Evolutionary conservation across 768 basidiomycete species (phyloP).

Genomic region (Xerocomus potaroensis): DNA sequence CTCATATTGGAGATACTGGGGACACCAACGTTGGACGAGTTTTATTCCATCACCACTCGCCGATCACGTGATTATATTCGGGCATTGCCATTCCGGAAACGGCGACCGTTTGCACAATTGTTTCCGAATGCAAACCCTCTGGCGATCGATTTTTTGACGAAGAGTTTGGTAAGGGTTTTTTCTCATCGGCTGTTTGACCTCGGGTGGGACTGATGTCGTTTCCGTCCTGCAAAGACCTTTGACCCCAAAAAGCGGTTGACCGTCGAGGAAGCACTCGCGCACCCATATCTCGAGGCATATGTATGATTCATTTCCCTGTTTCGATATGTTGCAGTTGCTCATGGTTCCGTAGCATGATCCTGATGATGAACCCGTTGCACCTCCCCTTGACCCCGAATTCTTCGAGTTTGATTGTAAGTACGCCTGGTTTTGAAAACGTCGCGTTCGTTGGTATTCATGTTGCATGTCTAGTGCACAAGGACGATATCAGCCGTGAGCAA

Average conservation of each 20-base stretch:
- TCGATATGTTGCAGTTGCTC: conserved; percentile 1
- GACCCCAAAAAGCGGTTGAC: conserved; percentile 97
- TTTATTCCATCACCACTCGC: conserved; percentile 92
- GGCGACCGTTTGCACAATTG: conserved; percentile 71
- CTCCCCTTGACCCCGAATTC: conserved; percentile 93
- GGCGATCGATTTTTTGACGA: conserved; percentile 75
- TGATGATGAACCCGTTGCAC: conserved; percentile 93
- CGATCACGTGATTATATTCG: conserved; percentile 94
- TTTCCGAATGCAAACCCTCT: conserved; percentile 89
- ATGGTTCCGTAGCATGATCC: conserved; percentile 69
- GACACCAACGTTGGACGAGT: conserved; percentile 95
- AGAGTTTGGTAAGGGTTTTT: conserved; percentile 60
- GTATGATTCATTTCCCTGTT: conserved; percentile 37
- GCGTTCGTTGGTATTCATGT: not conserved
- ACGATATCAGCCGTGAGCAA: conserved; percentile 92
- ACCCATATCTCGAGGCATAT: conserved; percentile 93
- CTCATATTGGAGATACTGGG: conserved; percentile 96
- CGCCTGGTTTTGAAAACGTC: not conserved
- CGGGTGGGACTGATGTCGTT: not conserved
- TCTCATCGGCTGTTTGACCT: too few relatives aligned
- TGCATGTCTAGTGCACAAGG: conserved; percentile 74
- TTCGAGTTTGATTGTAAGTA: conserved; percentile 92
- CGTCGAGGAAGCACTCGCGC: conserved; percentile 90
- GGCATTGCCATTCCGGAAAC: conserved; percentile 89
- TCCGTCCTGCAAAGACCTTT: conserved; percentile 65